These are phyloP conservation scores for Colletotrichum destructivum DNA, from an alignment of 2,329 filamentous ascomycete species.

Conservation along the genomic window DNA sequence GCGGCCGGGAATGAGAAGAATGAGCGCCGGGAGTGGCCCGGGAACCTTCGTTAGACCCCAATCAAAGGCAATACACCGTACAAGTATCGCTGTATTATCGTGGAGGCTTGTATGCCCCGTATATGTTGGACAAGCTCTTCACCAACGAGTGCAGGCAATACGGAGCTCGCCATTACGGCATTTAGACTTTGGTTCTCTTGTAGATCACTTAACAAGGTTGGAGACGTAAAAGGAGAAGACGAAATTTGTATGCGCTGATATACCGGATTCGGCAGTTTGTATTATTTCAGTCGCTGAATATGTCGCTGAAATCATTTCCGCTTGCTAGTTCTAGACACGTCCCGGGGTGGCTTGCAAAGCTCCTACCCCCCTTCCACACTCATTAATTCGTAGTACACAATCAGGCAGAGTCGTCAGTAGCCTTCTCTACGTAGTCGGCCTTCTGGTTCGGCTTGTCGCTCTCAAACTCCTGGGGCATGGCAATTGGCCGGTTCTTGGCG, in stretches of 20 bases:
- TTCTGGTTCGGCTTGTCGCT: conserved; percentile 46
- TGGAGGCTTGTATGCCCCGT: too few relatives aligned
- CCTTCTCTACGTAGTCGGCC: conserved; percentile 44
- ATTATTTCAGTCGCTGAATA: conserved; percentile 9
- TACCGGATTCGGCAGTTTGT: conserved; percentile 10
- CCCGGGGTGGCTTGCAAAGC: conserved; percentile 9
- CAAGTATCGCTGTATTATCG: too few relatives aligned
- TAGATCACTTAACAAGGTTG: background rate
- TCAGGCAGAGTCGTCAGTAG: conserved; percentile 39
- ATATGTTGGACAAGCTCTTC: too few relatives aligned
- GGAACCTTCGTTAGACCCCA: too few relatives aligned
- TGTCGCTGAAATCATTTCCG: conserved; percentile 34
- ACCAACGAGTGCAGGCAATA: too few relatives aligned
- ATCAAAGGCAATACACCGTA: too few relatives aligned
- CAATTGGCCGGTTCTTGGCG: conserved; percentile 53
- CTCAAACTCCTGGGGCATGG: conserved; percentile 50
- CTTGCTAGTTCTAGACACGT: conserved; percentile 30
- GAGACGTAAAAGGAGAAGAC: background rate
- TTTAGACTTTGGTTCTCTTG: too few relatives aligned
- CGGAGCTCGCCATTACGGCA: background rate
- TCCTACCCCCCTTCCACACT: background rate
- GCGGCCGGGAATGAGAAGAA: too few relatives aligned
- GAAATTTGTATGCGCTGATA: background rate
- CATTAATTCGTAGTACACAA: conserved; percentile 5
- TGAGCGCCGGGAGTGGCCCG: too few relatives aligned